Percentiles rank a stretch among this genome's conserved stretches.
These are phyloP conservation scores for Paraleonurus japonicus DNA, from an alignment of 257 asterid genomes.

Conservation along the genomic window DNA sequence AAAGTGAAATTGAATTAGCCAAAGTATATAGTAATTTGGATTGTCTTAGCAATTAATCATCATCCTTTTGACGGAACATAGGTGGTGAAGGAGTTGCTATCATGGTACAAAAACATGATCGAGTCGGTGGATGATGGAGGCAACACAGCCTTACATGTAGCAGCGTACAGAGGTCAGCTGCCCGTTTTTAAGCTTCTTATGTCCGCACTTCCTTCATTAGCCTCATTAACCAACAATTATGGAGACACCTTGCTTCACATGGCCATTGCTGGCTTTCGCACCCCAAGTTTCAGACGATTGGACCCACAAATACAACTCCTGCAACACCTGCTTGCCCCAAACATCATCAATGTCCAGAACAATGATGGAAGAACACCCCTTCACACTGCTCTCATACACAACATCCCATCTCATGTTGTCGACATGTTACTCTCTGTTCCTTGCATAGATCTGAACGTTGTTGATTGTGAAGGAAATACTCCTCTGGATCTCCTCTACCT, in stretches of 20 bases:
- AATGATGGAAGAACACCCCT: slow-evolving; percentile 79
- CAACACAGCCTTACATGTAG: slow-evolving; percentile 70
- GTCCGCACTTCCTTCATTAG: slow-evolving; percentile 51
- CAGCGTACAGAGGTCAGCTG: slow-evolving; percentile 72
- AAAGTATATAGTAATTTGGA: too few species aligned
- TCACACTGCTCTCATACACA: slow-evolving; percentile 69
- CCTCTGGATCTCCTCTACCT: slow-evolving; percentile 72
- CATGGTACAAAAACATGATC: slow-evolving; percentile 38
- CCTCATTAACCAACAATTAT: slow-evolving; percentile 41
- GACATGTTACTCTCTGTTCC: slow-evolving; percentile 66
- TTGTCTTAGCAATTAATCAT: too few species aligned
- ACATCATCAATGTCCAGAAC: slow-evolving; percentile 64
- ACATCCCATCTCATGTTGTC: slow-evolving; percentile 60
- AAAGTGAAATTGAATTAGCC: too few species aligned
- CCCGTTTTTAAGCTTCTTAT: slow-evolving; percentile 52
- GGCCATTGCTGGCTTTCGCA: slow-evolving; percentile 79
- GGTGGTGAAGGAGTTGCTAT: slow-evolving; percentile 61
- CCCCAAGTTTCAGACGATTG: slow-evolving; percentile 64
- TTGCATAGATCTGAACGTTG: slow-evolving; percentile 49
- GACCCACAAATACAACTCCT: slow-evolving; percentile 69
- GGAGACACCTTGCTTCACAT: slow-evolving; percentile 87
- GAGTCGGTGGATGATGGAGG: slow-evolving; percentile 60
- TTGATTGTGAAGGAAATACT: slow-evolving; percentile 67
- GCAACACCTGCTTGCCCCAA: too few species aligned
- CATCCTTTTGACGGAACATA: too few species aligned